Evolutionary conservation across 1,139 yeast species (phyloP), one percentile per base, ranked within the genome.

Genomic region (Pichia cactophila): DNA sequence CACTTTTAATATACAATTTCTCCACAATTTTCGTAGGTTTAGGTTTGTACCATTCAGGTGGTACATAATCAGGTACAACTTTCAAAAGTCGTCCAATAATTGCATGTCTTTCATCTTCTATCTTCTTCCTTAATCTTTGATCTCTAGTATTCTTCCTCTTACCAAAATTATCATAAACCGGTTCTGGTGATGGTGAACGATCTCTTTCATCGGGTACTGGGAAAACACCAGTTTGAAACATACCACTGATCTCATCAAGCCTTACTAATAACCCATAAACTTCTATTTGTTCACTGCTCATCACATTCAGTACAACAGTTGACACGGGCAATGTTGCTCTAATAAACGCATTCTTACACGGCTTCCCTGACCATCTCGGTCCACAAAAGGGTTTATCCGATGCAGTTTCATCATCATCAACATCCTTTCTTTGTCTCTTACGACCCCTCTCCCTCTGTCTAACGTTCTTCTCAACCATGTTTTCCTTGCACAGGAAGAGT

Each of bases 151-250:
- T 92, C 16, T 79, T 79, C 61, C 97, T 81, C 61, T 81, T 82
- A 47, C 99, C 99, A 31, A 72, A 68, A 39, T 73, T 67, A 67
- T 94, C 97, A 65, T 92, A 94, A 54, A 78, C 80, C 1, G 98
- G 98, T 7, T 97, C 92, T 0, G 98, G 97, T 5, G 96, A 86
- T 0, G 92, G 90, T 1, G 94, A 88, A 56, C 89, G 41, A 4
- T 44, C 38, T 20, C 38, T 17, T 37, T 45, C 49, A 41, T 64
- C 61, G 8, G 54, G 53, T 1, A 74, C 67, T 23, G 70, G 67
- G 28, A 70, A 61, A 43, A 77, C 80, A 43, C 72, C 70, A 26
- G 73, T 71, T 28, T 76, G 70, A 40, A 85, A 71, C 55, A 77
- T 78, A n/a, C 80, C 71, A 1, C 79, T 71, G 47, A 90, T 81